These are phyloP conservation scores for Colletotrichum sansevieriae DNA, from an alignment of 2,329 filamentous ascomycete genomes.

Conservation along the genomic window DNA sequence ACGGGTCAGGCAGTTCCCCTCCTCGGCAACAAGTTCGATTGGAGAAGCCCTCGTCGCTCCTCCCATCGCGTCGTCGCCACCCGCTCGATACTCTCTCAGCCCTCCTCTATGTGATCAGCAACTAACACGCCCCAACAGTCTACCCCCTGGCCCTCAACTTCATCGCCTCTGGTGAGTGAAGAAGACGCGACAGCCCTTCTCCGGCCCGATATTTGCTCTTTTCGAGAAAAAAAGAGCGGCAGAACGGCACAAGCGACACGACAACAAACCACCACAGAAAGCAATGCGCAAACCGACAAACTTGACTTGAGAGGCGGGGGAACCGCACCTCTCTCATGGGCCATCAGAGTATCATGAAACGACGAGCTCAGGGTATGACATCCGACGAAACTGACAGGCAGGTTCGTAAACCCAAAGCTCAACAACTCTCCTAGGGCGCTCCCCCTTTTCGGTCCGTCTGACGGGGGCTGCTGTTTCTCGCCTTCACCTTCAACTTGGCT, in stretches of 20 bases:
- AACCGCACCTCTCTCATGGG: background rate
- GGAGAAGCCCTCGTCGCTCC: background rate
- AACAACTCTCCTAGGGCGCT: slow-evolving; percentile 45
- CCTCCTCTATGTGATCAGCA: background rate
- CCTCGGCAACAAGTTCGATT: no score
- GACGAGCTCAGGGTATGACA: slow-evolving; percentile 37
- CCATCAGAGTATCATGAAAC: slow-evolving; percentile 31
- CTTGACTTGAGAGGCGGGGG: slow-evolving; percentile 3
- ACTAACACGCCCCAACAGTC: slow-evolving; percentile 63
- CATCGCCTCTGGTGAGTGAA: slow-evolving; percentile 90
- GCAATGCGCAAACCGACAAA: slow-evolving; percentile 23
- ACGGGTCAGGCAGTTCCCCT: slow-evolving; percentile 72
- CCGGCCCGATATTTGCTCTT: slow-evolving; percentile 14
- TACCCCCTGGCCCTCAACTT: slow-evolving; percentile 88
- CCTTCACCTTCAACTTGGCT: background rate
- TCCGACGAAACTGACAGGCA: slow-evolving; percentile 45
- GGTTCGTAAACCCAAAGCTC: slow-evolving; percentile 56
- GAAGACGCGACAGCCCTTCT: slow-evolving; percentile 48
- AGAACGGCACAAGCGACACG: slow-evolving; percentile 28
- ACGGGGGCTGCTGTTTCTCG: background rate
- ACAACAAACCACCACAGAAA: slow-evolving; percentile 46
- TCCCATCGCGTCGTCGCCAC: background rate
- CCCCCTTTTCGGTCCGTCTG: slow-evolving; percentile 2
- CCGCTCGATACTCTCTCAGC: background rate
- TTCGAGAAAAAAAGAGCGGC: slow-evolving; percentile 33